Conservation (phyloP, 2,329 filamentous ascomycete genomes). For the Pleurostoma richardsiae region DNA sequence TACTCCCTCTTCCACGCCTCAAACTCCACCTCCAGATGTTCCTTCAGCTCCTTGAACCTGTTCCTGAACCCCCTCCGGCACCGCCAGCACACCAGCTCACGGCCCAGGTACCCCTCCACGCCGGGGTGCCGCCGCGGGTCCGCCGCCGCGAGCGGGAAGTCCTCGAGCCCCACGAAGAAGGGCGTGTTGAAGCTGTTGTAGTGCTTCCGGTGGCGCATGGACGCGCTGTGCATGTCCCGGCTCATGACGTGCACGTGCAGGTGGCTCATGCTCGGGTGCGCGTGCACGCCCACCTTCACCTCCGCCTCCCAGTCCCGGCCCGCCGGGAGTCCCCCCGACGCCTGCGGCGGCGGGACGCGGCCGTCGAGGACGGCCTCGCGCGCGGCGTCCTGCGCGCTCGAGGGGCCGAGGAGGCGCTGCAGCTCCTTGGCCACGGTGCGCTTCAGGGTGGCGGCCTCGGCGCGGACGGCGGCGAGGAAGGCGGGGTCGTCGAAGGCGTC, state of each 20-base stretch:
- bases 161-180: conserved; percentile 74
- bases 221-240: conserved; percentile 68
- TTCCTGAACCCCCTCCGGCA: conserved; percentile 72
- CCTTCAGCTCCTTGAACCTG: conserved; percentile 68
- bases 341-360: conserved; percentile 52
- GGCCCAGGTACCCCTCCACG: conserved; percentile 52
- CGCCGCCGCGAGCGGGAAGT: conserved; percentile 68
- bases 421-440: conserved; percentile 70
- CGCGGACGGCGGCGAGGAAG: conserved; percentile 62
- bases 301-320: conserved; percentile 77
- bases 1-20: conserved; percentile 41
- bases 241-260: conserved; percentile 86
- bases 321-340: conserved; percentile 51
- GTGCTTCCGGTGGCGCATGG: conserved; percentile 76
- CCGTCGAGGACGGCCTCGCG: conserved; percentile 65
- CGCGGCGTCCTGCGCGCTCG: conserved; percentile 57
- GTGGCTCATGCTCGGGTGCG: conserved; percentile 86
- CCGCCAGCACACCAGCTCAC: conserved; percentile 76
- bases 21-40: conserved; percentile 60
- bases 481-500: conserved; percentile 65
- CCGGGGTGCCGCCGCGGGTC: conserved; percentile 58
- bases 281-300: conserved; percentile 75
- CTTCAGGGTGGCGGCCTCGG: conserved; percentile 57
- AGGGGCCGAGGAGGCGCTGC: conserved; percentile 58
- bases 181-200: conserved; percentile 87